These are phyloP conservation scores for Mrakia blollopis DNA, from an alignment of 768 basidiomycete genomes.

Conservation along the genomic window DNA sequence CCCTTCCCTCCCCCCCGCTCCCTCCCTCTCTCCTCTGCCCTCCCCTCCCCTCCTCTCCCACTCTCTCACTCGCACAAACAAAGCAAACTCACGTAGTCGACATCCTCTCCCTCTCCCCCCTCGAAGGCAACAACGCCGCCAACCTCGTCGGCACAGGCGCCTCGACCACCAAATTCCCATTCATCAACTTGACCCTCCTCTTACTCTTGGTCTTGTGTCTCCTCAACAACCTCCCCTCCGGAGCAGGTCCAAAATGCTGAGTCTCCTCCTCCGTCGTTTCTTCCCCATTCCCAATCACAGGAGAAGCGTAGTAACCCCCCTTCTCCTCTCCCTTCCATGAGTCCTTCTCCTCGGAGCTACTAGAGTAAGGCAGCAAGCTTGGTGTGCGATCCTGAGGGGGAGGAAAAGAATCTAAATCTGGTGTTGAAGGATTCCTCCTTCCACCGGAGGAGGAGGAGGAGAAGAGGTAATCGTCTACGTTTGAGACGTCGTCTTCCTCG, in stretches of 20 bases:
- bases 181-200: slow-evolving; percentile 16
- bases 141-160: slow-evolving; percentile 42
- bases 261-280: too few species aligned
- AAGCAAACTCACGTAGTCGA: slow-evolving; percentile 10
- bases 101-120: slow-evolving; percentile 1
- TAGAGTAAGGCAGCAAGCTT: background rate
- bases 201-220: slow-evolving; percentile 32
- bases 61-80: too few species aligned
- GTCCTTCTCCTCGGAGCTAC: background rate
- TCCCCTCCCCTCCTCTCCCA: background rate
- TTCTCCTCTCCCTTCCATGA: background rate
- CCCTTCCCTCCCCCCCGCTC: too few species aligned
- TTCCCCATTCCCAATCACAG: background rate
- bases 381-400: background rate
- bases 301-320: slow-evolving; percentile 19
- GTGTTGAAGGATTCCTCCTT: too few species aligned
- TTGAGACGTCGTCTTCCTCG: slow-evolving; percentile 28
- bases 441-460: too few species aligned
- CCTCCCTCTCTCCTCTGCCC: background rate
- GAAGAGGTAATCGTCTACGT: slow-evolving; percentile 25
- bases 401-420: background rate
- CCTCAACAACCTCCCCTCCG: slow-evolving; percentile 20
- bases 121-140: slow-evolving; percentile 16
- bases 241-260: slow-evolving; percentile 30
- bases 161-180: slow-evolving; percentile 41